Evolutionary conservation across 805 yeast genomes (phyloP), one percentile per base, ranked within the genome.

Genomic region (Vanderwaltozyma polyspora): DNA sequence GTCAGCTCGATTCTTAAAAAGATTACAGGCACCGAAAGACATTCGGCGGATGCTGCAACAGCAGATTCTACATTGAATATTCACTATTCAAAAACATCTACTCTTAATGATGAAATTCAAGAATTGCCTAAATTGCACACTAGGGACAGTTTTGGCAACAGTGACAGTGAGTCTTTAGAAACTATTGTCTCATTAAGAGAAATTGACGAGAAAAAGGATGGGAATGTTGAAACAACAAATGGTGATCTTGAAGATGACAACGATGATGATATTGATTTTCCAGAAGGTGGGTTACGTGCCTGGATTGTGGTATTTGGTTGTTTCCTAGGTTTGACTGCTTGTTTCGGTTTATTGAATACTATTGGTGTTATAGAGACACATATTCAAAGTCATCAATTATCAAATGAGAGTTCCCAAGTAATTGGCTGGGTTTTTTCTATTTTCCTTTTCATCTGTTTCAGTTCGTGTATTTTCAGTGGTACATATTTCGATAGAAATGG

Each of bases 381-480:
- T 43, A 61, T 76, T 7, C 62, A 72, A 4, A 57, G 55, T 10
- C 68, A 76, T 51, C 80, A 76, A 48, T 52, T 76, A 39, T 55
- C 55, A 2, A 43, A 63, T 28, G 55, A 57, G 3, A 49, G 65
- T 5, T 58, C 69, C 2, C 62, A 76, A 3, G 56, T 68, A 1
- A 61, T 72, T 3, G 66, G 78, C 3, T 74, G 81, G 80, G 67
- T 76, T 27, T 76, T 76, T 44, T 74, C 82, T 3, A 54, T 75
- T 19, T 72, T 64, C 48, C 51, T 67, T 38, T 63, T 68, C 18
- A 45, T 74, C 23, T 59, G 69, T 5, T 72, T 68, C 44, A 48
- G 62, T 14, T 55, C 66, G 2, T 68, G 72, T 3, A 57, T 71
- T 13, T 51, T 72, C 21, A 62, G 67, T 5, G 84, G 79, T 0